These are phyloP conservation scores for Carpinus viminea DNA, from an alignment of 306 rosid genomes.

Conservation along the genomic window DNA sequence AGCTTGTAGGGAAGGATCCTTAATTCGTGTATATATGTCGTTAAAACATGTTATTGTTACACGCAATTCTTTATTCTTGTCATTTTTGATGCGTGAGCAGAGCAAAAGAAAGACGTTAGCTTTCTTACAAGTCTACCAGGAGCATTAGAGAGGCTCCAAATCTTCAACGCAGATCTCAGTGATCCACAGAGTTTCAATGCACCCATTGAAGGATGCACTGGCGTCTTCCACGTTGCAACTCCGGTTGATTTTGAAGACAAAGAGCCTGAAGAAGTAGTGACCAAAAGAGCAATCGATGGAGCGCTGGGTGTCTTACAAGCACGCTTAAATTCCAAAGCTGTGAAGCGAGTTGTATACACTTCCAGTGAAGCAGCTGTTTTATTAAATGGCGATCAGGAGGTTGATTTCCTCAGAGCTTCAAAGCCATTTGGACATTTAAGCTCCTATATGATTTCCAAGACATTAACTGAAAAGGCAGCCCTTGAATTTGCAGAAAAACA, in stretches of 20 bases:
- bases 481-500: constrained; percentile 49
- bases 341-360: constrained; percentile 63
- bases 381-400: constrained; percentile 3
- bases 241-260: constrained; percentile 26
- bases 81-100: constrained; percentile 4
- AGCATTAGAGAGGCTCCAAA: constrained; percentile 51
- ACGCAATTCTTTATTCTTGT: too few species aligned
- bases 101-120: constrained; percentile 37
- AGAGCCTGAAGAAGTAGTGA: constrained; percentile 49
- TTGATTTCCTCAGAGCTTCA: constrained; percentile 13
- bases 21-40: too few species aligned
- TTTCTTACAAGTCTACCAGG: constrained; percentile 50
- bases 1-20: too few species aligned
- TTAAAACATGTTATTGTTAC: too few species aligned
- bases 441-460: constrained; percentile 51
- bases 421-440: constrained; percentile 18
- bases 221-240: constrained; percentile 59
- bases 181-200: constrained; percentile 46
- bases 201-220: constrained; percentile 56
- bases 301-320: constrained; percentile 55
- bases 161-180: constrained; percentile 50
- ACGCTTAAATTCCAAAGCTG: constrained; percentile 40
- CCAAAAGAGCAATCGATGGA: constrained; percentile 47
- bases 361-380: constrained; percentile 45
- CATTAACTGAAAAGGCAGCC: constrained; percentile 56